phyloP scores from a whole-genome alignment of 1,284 basidiomycete genomes.

The Fomes fomentarius region DNA sequence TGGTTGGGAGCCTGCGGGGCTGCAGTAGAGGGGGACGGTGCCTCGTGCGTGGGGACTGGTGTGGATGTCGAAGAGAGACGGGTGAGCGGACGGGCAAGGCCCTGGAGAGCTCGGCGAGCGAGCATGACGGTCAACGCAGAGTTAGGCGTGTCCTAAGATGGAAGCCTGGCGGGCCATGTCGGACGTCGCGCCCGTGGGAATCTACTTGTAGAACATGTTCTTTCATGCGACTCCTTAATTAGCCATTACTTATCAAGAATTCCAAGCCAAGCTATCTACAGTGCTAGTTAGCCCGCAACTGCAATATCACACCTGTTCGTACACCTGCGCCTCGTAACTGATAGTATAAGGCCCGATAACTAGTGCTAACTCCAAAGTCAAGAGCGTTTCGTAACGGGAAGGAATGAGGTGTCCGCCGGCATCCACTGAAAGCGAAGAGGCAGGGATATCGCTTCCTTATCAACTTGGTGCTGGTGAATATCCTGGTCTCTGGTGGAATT shows the following conservation, averaged over 20 bases:
- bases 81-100: constrained; percentile 32
- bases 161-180: constrained; percentile 16
- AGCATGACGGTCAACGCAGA: constrained; percentile 38
- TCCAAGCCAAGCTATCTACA: neutral
- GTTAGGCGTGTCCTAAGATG: constrained; percentile 17
- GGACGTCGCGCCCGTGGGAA: constrained; percentile 3
- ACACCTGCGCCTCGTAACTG: too few relatives aligned
- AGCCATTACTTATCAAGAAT: neutral
- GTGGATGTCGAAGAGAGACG: constrained; percentile 35
- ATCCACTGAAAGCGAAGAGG: too few relatives aligned
- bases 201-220: too few relatives aligned
- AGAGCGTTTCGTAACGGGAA: too few relatives aligned
- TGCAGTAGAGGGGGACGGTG: constrained; percentile 38
- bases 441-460: too few relatives aligned
- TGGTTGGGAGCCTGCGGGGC: constrained; percentile 80
- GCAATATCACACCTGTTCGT: neutral
- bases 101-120: constrained; percentile 38
- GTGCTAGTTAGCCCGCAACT: neutral
- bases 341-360: too few relatives aligned
- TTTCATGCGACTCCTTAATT: too few relatives aligned
- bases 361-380: too few relatives aligned
- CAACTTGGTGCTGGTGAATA: too few relatives aligned
- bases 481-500: too few relatives aligned
- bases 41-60: constrained; percentile 28
- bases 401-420: too few relatives aligned